Evolutionary conservation across 2,329 filamentous ascomycete species (phyloP).

Genomic region (Pyricularia grisea): DNA sequence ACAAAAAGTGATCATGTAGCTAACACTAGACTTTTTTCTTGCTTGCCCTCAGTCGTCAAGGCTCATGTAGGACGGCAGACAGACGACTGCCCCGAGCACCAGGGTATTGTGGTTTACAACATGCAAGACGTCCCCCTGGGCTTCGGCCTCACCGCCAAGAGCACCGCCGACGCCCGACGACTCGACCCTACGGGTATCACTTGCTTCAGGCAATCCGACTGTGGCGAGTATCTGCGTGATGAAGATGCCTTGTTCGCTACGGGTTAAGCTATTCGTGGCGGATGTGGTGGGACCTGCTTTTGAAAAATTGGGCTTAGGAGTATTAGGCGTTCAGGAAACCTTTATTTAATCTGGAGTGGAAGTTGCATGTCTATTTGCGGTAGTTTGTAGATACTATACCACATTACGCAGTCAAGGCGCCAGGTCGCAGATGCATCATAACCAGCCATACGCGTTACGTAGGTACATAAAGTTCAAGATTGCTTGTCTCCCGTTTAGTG

Average conservation of each 20-base stretch:
- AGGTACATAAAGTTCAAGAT: neutral
- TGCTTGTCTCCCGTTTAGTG: neutral
- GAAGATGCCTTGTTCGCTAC: slow-evolving; percentile 56
- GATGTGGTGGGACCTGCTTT: neutral
- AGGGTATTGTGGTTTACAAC: slow-evolving; percentile 79
- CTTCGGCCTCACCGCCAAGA: slow-evolving; percentile 85
- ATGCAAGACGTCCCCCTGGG: slow-evolving; percentile 94
- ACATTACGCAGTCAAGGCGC: neutral
- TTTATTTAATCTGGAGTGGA: neutral
- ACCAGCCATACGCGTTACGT: neutral
- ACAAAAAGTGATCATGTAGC: neutral
- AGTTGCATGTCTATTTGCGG: neutral
- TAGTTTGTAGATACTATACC: neutral
- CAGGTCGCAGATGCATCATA: neutral
- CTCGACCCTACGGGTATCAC: slow-evolving; percentile 86
- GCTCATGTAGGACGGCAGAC: slow-evolving; percentile 68
- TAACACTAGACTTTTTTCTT: neutral
- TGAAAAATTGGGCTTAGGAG: neutral
- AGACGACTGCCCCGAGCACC: slow-evolving; percentile 88
- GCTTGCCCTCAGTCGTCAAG: slow-evolving; percentile 44
- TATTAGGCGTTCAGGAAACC: neutral
- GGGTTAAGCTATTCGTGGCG: slow-evolving; percentile 21
- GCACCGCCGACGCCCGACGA: slow-evolving; percentile 71
- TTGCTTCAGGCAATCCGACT: slow-evolving; percentile 85
- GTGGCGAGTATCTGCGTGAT: slow-evolving; percentile 89